Percentiles rank a stretch among this genome's conserved stretches.
phyloP scores from a whole-genome alignment of 768 basidiomycete species.

The Crucibulum laeve region DNA sequence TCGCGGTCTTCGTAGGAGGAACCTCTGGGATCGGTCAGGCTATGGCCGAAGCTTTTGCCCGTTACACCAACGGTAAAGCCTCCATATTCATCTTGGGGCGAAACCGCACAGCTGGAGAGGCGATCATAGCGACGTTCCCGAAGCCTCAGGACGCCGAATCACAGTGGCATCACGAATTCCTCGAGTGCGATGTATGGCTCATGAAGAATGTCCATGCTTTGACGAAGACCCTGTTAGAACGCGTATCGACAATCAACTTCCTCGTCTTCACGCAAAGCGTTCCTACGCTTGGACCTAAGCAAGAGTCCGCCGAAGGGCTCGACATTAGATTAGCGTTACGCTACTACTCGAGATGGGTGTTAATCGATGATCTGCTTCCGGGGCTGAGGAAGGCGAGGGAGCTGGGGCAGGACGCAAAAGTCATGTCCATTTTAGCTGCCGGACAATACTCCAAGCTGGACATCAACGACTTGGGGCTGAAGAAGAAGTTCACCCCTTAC shows the following conservation, averaged over 20 bases:
- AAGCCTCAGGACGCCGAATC: not conserved
- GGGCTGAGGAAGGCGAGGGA: slow-evolving; percentile 25
- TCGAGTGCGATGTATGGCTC: slow-evolving; percentile 33
- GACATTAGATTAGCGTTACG: slow-evolving; percentile 30
- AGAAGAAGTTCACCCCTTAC: slow-evolving; percentile 23
- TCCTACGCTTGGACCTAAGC: slow-evolving; percentile 22
- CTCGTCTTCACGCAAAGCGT: slow-evolving; percentile 33
- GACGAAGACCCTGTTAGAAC: slow-evolving; percentile 20
- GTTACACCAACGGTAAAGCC: slow-evolving; percentile 42
- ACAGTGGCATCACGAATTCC: slow-evolving; percentile 25
- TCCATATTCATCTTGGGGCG: slow-evolving; percentile 52
- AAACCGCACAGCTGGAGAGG: slow-evolving; percentile 42
- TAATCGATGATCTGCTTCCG: slow-evolving; percentile 30
- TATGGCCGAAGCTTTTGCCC: slow-evolving; percentile 41
- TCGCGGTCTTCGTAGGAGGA: slow-evolving; percentile 39
- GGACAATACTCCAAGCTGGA: slow-evolving; percentile 16
- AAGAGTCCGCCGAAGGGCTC: no score
- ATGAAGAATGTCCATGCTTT: slow-evolving; percentile 32
- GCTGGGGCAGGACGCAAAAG: slow-evolving; percentile 29
- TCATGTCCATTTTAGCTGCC: slow-evolving; percentile 26
- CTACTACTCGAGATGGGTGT: slow-evolving; percentile 32
- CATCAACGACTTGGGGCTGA: slow-evolving; percentile 30
- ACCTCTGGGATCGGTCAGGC: slow-evolving; percentile 46
- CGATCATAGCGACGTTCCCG: slow-evolving; percentile 38
- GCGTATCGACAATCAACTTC: slow-evolving; percentile 35